Percentiles rank a stretch among this genome's conserved stretches.
These are phyloP conservation scores for Lactarius trivialis DNA, from an alignment of 768 basidiomycete genomes.

Conservation along the genomic window DNA sequence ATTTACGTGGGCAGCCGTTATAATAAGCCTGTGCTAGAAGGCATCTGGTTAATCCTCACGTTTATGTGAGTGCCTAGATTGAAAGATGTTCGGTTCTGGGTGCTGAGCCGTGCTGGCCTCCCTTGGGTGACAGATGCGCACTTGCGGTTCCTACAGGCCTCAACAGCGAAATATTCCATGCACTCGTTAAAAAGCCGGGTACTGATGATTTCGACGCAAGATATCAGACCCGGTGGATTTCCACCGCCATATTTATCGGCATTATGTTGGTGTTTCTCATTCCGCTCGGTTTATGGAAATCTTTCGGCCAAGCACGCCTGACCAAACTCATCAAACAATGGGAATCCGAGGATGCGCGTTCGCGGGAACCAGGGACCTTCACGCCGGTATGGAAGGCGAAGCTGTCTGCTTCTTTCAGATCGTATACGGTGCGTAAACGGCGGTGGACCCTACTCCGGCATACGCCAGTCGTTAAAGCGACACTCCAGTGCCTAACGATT, in stretches of 20 bases:
- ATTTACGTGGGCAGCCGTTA: conserved; percentile 34
- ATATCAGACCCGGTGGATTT: conserved; percentile 34
- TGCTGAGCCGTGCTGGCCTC: neutral
- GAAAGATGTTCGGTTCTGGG: neutral
- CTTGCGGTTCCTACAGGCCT: conserved; percentile 37
- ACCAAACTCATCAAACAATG: conserved; percentile 35
- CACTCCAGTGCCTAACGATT: conserved; percentile 34
- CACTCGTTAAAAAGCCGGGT: conserved; percentile 21
- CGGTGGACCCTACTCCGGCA: neutral
- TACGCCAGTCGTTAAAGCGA: neutral
- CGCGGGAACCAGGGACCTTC: conserved; percentile 23
- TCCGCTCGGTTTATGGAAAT: conserved; percentile 39
- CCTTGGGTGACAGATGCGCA: conserved; percentile 29
- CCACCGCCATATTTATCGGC: conserved; percentile 35
- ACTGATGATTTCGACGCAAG: neutral
- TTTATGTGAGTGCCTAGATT: conserved; percentile 34
- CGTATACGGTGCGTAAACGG: conserved; percentile 30
- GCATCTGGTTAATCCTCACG: conserved; percentile 35
- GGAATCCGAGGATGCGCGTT: conserved; percentile 35
- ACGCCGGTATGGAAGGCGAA: conserved; percentile 39
- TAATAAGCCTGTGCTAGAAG: conserved; percentile 40
- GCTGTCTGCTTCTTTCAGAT: conserved; percentile 36
- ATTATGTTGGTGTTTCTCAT: conserved; percentile 32
- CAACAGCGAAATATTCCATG: conserved; percentile 32
- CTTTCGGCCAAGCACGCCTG: conserved; percentile 34